phyloP scores from a whole-genome alignment of 129 eudicot species.

The Helianthus annuus region DNA sequence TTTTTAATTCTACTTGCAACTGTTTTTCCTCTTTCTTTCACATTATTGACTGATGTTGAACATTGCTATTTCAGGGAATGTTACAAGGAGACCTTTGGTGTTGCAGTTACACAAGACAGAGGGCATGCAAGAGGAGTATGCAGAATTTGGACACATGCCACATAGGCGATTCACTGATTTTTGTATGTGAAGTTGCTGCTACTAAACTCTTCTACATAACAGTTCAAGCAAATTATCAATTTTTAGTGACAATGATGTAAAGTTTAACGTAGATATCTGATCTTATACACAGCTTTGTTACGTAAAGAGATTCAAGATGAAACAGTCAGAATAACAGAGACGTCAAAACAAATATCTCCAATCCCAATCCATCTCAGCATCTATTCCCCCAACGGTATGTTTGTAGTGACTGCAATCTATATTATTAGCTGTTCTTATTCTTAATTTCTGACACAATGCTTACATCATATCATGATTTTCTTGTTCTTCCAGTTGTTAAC shows the following conservation, averaged over 20 bases:
- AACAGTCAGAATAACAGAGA: conserved; percentile 93
- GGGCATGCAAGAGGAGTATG: conserved; percentile 71
- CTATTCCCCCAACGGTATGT: conserved; percentile 82
- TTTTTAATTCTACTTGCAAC: not conserved
- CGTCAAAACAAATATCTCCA: conserved; percentile 84
- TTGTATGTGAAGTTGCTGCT: conserved; percentile 39
- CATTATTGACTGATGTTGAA: not conserved
- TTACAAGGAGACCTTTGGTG: conserved; percentile 90
- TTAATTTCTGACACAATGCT: not conserved
- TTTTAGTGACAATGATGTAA: no score
- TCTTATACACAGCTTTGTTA: conserved; percentile 55
- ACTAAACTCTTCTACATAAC: no score
- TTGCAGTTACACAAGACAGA: conserved; percentile 81
- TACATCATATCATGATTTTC: not conserved
- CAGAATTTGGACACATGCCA: conserved; percentile 82
- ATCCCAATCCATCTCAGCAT: conserved; percentile 96
- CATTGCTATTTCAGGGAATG: conserved; percentile 56
- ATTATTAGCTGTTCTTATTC: not conserved
- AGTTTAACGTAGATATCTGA: no score
- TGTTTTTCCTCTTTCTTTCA: not conserved
- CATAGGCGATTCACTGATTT: conserved; percentile 76
- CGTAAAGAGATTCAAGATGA: conserved; percentile 95
- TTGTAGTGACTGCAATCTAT: not conserved
- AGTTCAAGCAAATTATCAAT: no score
- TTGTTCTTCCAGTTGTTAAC: conserved; percentile 54